A percentile compares a stretch with the other conserved stretches of the same genome.
phyloP scores from a whole-genome alignment of 2,329 filamentous ascomycete species.

The Colletotrichum musicola region DNA sequence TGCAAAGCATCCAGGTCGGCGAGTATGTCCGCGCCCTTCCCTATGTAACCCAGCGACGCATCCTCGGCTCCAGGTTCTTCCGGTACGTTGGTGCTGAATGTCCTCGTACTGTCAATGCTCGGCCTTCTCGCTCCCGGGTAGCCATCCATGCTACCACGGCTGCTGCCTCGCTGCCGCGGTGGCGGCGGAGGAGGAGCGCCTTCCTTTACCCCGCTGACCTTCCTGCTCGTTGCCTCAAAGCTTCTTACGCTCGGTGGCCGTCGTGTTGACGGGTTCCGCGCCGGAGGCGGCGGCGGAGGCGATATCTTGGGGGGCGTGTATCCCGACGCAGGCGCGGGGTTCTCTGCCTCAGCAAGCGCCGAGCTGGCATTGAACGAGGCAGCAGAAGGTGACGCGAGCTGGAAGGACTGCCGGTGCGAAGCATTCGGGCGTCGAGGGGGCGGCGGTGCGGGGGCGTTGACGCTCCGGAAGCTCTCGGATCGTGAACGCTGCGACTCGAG shows the following conservation, averaged over 20 bases:
- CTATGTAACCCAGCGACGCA: conserved; percentile 41
- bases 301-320: conserved; percentile 40
- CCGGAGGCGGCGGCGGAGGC: conserved; percentile 60
- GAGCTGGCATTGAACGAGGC: conserved; percentile 26
- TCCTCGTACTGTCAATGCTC: conserved; percentile 47
- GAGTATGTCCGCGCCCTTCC: conserved; percentile 70
- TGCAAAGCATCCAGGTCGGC: conserved; percentile 80
- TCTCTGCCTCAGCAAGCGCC: conserved; percentile 17
- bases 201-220: conserved; percentile 26
- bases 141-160: conserved; percentile 57
- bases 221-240: conserved; percentile 50
- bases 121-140: conserved; percentile 44
- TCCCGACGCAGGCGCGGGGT: not conserved
- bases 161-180: conserved; percentile 60
- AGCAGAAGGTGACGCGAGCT: conserved; percentile 20
- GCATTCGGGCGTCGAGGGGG: conserved; percentile 65
- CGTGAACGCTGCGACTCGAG: conserved; percentile 63
- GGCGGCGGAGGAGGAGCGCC: conserved; percentile 62
- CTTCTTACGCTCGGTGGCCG: conserved; percentile 59
- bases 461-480: conserved; percentile 58
- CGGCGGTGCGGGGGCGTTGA: conserved; percentile 64
- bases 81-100: conserved; percentile 46
- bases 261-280: conserved; percentile 58
- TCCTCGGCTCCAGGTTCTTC: conserved; percentile 41
- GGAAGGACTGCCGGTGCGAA: conserved; percentile 46